A percentile compares a stretch with the other conserved stretches of the same genome.
Conservation (phyloP, 2,329 filamentous ascomycete species). For the Aspergillus puulaauensis region DNA sequence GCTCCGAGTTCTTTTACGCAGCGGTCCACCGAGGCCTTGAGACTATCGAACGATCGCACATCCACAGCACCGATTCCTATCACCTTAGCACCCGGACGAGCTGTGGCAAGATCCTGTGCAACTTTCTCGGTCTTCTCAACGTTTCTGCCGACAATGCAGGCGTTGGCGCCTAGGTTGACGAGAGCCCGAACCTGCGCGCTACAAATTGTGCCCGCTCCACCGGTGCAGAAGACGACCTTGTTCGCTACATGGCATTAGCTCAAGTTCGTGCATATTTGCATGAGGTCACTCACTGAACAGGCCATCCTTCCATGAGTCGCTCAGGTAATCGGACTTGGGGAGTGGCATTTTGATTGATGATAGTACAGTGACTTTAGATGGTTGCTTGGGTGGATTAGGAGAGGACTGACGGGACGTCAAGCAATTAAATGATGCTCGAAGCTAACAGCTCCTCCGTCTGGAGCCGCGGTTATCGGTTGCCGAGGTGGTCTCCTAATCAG, state of each 20-base stretch:
- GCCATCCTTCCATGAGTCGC: conserved; percentile 79
- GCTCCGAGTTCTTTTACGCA: conserved; percentile 80
- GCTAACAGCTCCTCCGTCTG: neutral
- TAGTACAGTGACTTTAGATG: neutral
- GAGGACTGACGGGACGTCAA: neutral
- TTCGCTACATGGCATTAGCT: conserved; percentile 55
- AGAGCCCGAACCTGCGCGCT: conserved; percentile 89
- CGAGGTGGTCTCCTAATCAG: conserved; percentile 1
- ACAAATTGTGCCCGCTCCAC: conserved; percentile 90
- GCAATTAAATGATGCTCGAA: neutral
- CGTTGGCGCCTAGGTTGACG: conserved; percentile 86
- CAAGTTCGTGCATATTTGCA: neutral
- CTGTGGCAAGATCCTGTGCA: conserved; percentile 79
- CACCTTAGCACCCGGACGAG: conserved; percentile 75
- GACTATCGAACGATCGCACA: conserved; percentile 69
- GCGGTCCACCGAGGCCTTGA: conserved; percentile 72
- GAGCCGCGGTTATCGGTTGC: conserved; percentile 10
- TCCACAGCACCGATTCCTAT: conserved; percentile 75
- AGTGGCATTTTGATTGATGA: conserved; percentile 57
- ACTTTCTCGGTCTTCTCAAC: conserved; percentile 79
- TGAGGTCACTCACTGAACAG: conserved; percentile 67
- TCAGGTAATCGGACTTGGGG: conserved; percentile 73
- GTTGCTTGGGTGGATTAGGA: neutral
- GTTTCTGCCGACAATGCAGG: conserved; percentile 90
- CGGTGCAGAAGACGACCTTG: conserved; percentile 93